These are phyloP conservation scores for Drosera capensis DNA, from an alignment of 148 eudicot genomes.

Conservation along the genomic window DNA sequence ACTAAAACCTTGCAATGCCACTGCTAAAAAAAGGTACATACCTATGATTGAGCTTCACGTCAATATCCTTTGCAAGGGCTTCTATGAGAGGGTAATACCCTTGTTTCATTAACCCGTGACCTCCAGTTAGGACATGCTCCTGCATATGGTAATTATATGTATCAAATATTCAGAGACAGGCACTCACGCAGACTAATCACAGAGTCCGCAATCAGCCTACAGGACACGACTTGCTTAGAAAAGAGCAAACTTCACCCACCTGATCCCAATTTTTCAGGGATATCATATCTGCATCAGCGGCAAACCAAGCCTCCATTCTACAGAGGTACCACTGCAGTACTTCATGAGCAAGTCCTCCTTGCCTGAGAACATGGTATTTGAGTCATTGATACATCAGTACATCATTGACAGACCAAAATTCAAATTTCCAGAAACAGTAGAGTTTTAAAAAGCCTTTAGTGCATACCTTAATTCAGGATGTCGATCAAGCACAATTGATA, in stretches of 20 bases:
- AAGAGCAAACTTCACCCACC: conserved; percentile 25
- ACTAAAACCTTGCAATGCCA: not conserved
- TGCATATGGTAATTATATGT: conserved; percentile 24
- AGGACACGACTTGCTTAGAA: conserved; percentile 1
- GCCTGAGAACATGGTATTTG: conserved; percentile 24
- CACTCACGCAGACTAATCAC: not conserved
- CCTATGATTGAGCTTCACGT: conserved; percentile 81
- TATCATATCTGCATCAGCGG: conserved; percentile 97
- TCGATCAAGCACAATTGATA: conserved; percentile 62
- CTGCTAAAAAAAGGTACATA: conserved; percentile 13
- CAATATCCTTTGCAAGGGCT: conserved; percentile 67
- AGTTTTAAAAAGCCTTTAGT: not conserved
- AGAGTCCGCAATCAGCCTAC: too few species aligned
- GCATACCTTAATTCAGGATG: conserved; percentile 78
- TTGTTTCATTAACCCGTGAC: conserved; percentile 94
- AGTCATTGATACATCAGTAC: not conserved
- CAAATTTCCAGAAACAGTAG: not conserved
- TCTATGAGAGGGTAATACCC: conserved; percentile 83
- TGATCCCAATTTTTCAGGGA: conserved; percentile 96
- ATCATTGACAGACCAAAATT: not conserved
- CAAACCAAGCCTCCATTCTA: conserved; percentile 99
- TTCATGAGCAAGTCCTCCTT: conserved; percentile 83
- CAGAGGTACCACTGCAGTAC: conserved; percentile 93
- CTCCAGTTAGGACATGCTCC: conserved; percentile 96
- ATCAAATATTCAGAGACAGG: not conserved